Base-by-base conservation (phyloP, 164 flowering plant species). In the Euptelea pleiosperma region DNA sequence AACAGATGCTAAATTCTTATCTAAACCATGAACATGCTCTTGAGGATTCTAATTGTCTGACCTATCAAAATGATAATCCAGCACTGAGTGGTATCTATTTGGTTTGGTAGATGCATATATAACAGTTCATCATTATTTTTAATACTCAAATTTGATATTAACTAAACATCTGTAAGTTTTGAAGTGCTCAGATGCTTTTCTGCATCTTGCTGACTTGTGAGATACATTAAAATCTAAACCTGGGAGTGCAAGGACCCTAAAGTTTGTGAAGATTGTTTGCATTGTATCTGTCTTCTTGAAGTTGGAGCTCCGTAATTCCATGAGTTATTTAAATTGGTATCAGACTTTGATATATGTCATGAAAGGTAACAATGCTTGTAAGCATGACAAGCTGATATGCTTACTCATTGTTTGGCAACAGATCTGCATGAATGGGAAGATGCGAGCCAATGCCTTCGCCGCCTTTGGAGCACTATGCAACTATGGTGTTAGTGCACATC, bases 381-480 rank as follows among this genome's bases (percentile, higher is more conserved):
- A 33, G 40, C 15, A 37, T 30, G 39, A 31, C 39, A 29, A 45
- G 16, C 57, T 56, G n/a, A 24, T 35, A 12, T 15, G 30, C 34
- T 21, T 11, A 50, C 10, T 47, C 18, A 12, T 36, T 24, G 33
- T 37, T 58, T 57, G 60, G 31, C 4, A 67, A 61, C 75, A 94
- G 99, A 56, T 72, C 43, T 70, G 78, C 75, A 80, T 79, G 84
- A 76, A 86, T 63, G 41, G 51, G 15, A 85, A 81, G 69, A 86
- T 88, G 73, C 76, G 97, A 71, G 87, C 93, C 50, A 71, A 73
- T 75, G 86, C 97, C 18, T 86, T 88, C 79, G 89, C 89, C 59
- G 94, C 93, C 51, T 88, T 90, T 81, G 99, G 99, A 62, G 79
- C 81, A 41, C 68, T 93, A 42, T 75, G 89, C 71, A 79, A 65